Base-by-base conservation (phyloP, 768 basidiomycete genomes). In the Suillus brevipes region DNA sequence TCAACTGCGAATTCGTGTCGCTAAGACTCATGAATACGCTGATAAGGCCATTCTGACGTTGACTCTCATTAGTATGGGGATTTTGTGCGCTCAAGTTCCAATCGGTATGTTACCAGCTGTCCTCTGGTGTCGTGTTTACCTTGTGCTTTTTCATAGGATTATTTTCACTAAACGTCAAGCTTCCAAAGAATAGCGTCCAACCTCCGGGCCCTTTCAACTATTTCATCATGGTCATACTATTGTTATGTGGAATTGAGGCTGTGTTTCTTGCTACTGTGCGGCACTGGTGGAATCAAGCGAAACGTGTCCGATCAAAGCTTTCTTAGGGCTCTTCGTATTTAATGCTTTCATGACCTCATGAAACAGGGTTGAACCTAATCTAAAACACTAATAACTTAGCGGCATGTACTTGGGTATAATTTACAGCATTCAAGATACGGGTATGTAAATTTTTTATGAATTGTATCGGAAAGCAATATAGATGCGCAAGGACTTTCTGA, bases 11-110 rank as follows among this genome's bases (percentile, higher is more conserved):
- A 78, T 89, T 1, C 83, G 83, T 18, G 84, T 87, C 42, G 82
- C 84, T 7, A 79, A 81, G 40, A 83, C 87, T 1, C 88, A 89
- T 73, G 80, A 82, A 9, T 85, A 84, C 6, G 85, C 84, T 6
- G 91, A 92, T 73, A 85, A 83, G 68, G 84, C 87, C 16, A 76
- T 95, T 25, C 71, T 96, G 16, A 80, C 82, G 56, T 80, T 97
- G 6, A 87, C 89, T 0, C 72, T 84, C n/a, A 82, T 94, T 62
- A 85, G 82, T 68, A 81, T 95, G 52, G 86, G 84, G 1, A 84
- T 91, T 38, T 71, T 94, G 18, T 88, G 88, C 49, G 80, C 89
- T 52, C 87, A 88, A 68, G 79, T 88, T 7, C 63, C 87, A 42
- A 79, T 84, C 42, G 88, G 89, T 90, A 68, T 53, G 84, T 72